Percentiles rank a stretch among this genome's conserved stretches.
These are phyloP conservation scores for Juncus effusus DNA, from an alignment of 176 grass and related monocot species.

Conservation along the genomic window DNA sequence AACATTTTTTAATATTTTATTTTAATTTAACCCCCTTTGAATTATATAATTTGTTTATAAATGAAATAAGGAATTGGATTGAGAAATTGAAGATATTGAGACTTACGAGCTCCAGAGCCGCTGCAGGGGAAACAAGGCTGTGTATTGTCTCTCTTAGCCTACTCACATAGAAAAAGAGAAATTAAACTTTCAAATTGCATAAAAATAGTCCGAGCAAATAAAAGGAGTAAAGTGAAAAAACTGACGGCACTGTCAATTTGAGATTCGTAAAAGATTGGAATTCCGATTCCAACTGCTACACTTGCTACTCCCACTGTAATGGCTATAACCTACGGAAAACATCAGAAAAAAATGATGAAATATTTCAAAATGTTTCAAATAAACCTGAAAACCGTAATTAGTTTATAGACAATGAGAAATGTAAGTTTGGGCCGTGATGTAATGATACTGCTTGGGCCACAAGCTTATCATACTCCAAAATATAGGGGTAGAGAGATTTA, in stretches of 20 bases:
- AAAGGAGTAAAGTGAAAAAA: conserved; percentile 8
- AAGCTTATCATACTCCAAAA: no score
- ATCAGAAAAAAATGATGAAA: not conserved
- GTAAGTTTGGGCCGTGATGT: not conserved
- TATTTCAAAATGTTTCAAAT: not conserved
- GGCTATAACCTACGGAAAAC: conserved; percentile 51
- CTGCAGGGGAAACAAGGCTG: conserved; percentile 94
- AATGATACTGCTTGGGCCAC: not conserved
- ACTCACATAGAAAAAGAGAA: conserved; percentile 11
- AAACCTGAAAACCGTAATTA: no score
- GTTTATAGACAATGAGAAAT: not conserved
- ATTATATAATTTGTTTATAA: conserved; percentile 4
- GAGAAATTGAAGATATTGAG: not conserved
- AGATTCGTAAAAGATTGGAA: conserved; percentile 89
- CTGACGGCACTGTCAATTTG: conserved; percentile 90
- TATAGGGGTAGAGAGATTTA: no score
- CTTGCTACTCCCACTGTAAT: conserved; percentile 88
- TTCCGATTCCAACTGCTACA: conserved; percentile 73
- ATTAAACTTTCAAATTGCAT: conserved; percentile 1
- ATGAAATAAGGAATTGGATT: not conserved
- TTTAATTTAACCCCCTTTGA: conserved; percentile 1
- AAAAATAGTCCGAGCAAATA: not conserved
- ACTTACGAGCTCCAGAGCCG: conserved; percentile 80
- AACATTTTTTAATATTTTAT: not conserved
- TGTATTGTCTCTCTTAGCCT: conserved; percentile 94